Conservation (phyloP, 163 green algal genomes). For the Scenedesmus sp. region DNA sequence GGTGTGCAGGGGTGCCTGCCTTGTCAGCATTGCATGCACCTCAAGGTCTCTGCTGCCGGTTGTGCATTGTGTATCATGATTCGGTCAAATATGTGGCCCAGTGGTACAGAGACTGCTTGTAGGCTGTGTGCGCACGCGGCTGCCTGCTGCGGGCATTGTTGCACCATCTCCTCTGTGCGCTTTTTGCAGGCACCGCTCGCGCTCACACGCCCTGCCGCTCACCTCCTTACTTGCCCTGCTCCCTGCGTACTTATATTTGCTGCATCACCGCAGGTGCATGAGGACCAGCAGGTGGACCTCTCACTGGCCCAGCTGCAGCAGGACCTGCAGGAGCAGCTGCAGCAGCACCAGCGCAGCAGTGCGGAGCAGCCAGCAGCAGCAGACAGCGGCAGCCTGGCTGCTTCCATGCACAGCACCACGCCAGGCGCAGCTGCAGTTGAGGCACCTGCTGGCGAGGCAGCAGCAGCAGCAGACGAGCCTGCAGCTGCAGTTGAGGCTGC, state of each 20-base stretch:
- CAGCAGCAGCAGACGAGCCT: conserved; percentile 2
- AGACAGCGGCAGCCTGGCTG: background rate
- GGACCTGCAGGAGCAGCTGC: conserved; percentile 32
- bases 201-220: too few relatives aligned
- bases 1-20: background rate
- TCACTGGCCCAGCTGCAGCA: background rate
- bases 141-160: background rate
- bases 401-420: background rate
- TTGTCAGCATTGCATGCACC: background rate
- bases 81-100: background rate
- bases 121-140: background rate
- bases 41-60: background rate
- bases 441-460: background rate
- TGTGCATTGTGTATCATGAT: background rate
- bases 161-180: background rate
- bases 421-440: background rate
- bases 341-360: background rate
- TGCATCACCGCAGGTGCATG: background rate
- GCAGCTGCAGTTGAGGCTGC: background rate
- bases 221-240: background rate
- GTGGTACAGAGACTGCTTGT: background rate
- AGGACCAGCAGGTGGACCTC: background rate
- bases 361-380: background rate
- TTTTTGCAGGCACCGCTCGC: background rate
- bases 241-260: background rate